These are phyloP conservation scores for Graphiopsis chlorocephala DNA, from an alignment of 2,329 filamentous ascomycete genomes.

Conservation along the genomic window DNA sequence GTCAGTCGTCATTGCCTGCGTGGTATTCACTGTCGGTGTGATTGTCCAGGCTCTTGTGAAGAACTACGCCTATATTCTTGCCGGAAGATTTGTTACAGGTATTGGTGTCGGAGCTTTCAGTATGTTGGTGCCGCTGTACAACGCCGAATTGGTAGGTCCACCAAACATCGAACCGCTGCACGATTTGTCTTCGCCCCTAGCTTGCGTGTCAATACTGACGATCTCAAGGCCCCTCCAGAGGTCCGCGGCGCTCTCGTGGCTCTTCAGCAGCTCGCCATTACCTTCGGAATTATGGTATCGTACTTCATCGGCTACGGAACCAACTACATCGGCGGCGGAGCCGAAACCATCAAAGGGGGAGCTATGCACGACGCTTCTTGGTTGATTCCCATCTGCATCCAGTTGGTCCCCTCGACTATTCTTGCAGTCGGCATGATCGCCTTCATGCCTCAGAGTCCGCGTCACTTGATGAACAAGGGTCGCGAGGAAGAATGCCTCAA, in stretches of 20 bases:
- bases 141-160: constrained; percentile 39
- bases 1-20: constrained; percentile 17
- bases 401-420: constrained; percentile 62
- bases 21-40: constrained; percentile 52
- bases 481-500: constrained; percentile 64
- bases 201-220: background rate
- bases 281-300: constrained; percentile 42
- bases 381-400: constrained; percentile 66
- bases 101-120: constrained; percentile 67
- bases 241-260: constrained; percentile 63
- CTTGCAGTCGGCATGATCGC: constrained; percentile 65
- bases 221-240: constrained; percentile 48
- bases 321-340: constrained; percentile 51
- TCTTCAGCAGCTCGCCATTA: constrained; percentile 60
- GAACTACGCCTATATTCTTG: constrained; percentile 57
- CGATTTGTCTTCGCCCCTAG: background rate
- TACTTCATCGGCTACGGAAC: constrained; percentile 41
- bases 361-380: constrained; percentile 60
- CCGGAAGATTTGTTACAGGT: constrained; percentile 64
- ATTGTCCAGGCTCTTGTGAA: constrained; percentile 63
- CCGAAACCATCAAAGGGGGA: background rate
- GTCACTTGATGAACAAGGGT: constrained; percentile 68
- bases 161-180: background rate
- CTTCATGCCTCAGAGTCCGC: constrained; percentile 75
- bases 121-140: constrained; percentile 56